Percentiles rank a stretch among this genome's conserved stretches.
Conservation (phyloP, 805 yeast species). For the Kockiozyma suomiensis region DNA sequence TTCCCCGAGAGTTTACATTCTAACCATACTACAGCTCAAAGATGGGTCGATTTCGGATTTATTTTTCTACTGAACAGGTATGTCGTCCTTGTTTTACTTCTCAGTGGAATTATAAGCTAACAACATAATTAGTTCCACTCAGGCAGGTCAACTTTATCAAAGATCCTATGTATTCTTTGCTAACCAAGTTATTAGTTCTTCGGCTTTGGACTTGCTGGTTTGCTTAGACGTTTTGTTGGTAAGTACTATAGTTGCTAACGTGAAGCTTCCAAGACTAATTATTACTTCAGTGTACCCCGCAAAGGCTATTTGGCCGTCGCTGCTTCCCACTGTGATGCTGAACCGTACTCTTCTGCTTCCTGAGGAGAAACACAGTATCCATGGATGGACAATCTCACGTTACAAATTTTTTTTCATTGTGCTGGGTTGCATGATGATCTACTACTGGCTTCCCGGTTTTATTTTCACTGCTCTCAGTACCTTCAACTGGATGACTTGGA, state of each 20-base stretch:
- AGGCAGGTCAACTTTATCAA: too few species aligned
- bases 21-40: too few species aligned
- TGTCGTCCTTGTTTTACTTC: too few species aligned
- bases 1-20: too few species aligned
- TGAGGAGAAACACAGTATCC: slow-evolving; percentile 49
- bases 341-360: slow-evolving; percentile 52
- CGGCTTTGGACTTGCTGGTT: slow-evolving; percentile 69
- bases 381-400: slow-evolving; percentile 64
- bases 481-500: slow-evolving; percentile 64
- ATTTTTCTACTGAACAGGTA: slow-evolving; percentile 57
- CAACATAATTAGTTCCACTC: slow-evolving; percentile 59
- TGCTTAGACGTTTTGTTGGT: slow-evolving; percentile 54
- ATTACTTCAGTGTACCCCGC: slow-evolving; percentile 40
- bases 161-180: too few species aligned
- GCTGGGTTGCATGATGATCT: slow-evolving; percentile 47
- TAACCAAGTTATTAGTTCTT: too few species aligned
- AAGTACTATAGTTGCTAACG: too few species aligned
- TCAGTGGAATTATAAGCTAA: too few species aligned
- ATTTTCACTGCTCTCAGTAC: slow-evolving; percentile 60
- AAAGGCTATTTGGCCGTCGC: slow-evolving; percentile 59
- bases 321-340: slow-evolving; percentile 53
- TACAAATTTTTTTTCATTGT: slow-evolving; percentile 52
- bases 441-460: slow-evolving; percentile 65
- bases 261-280: too few species aligned
- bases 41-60: slow-evolving; percentile 51